These are phyloP conservation scores for Naganishia sp. DNA, from an alignment of 1,284 basidiomycete genomes.

Conservation along the genomic window DNA sequence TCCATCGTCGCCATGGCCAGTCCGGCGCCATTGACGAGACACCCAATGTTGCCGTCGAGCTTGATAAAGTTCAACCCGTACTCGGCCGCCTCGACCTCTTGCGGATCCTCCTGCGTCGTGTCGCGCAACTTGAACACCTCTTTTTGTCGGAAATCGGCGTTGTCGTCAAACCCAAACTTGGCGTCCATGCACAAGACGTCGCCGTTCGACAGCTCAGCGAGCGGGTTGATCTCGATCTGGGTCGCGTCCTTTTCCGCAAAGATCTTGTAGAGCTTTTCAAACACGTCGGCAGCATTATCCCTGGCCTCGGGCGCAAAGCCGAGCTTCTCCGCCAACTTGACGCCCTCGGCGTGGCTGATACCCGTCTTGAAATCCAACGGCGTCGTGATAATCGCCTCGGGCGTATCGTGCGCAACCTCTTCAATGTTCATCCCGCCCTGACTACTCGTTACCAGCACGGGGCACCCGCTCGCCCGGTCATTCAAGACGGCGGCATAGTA, in stretches of 20 bases:
- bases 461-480: slow-evolving; percentile 84
- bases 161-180: slow-evolving; percentile 99
- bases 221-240: slow-evolving; percentile 99
- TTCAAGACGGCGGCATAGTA: slow-evolving; percentile 98
- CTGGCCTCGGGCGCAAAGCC: slow-evolving; percentile 81
- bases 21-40: slow-evolving; percentile 97
- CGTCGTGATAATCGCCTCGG: slow-evolving; percentile 92
- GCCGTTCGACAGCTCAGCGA: slow-evolving; percentile 93
- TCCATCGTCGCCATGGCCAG: slow-evolving; percentile 99
- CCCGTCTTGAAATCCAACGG: slow-evolving; percentile 88
- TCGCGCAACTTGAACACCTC: slow-evolving; percentile 90
- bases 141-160: slow-evolving; percentile 95
- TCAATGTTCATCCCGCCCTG: slow-evolving; percentile 99
- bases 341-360: slow-evolving; percentile 70
- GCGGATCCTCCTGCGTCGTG: slow-evolving; percentile 91
- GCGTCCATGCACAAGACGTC: slow-evolving; percentile 99
- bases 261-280: slow-evolving; percentile 91
- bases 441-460: slow-evolving; percentile 89
- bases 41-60: slow-evolving; percentile 96
- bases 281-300: slow-evolving; percentile 85
- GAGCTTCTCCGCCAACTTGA: slow-evolving; percentile 81
- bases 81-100: slow-evolving; percentile 83
- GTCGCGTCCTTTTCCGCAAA: slow-evolving; percentile 99
- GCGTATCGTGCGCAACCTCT: slow-evolving; percentile 97
- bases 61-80: slow-evolving; percentile 99